Evolutionary conservation across 2,329 filamentous ascomycete genomes (phyloP).

Genomic region (Colletotrichum siamense): DNA sequence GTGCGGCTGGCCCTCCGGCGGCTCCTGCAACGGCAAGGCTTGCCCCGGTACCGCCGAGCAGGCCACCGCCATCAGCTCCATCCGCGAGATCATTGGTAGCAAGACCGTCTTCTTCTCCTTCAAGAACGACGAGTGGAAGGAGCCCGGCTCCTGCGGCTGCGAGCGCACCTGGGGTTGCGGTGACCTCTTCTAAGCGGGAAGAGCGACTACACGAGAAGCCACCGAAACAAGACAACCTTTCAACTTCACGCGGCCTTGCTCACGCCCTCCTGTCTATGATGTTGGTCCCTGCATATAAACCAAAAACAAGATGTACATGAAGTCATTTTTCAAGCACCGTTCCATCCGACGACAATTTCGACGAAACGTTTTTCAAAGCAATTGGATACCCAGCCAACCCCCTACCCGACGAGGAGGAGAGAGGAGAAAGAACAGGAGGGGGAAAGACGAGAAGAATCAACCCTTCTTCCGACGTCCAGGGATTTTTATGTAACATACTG

Average conservation of each 20-base stretch:
- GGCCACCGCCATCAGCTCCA: conserved; percentile 72
- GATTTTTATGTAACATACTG: background rate
- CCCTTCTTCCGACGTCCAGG: background rate
- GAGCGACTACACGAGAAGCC: background rate
- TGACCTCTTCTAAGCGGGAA: conserved; percentile 45
- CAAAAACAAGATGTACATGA: conserved; percentile 1
- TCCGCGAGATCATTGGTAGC: conserved; percentile 69
- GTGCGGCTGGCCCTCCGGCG: conserved; percentile 84
- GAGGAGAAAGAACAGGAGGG: background rate
- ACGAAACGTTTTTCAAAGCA: background rate
- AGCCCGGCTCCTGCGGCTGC: conserved; percentile 68
- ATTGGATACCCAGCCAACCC: background rate
- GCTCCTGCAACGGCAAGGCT: conserved; percentile 74
- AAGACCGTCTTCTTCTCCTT: conserved; percentile 83
- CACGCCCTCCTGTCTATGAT: background rate
- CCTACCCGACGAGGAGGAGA: background rate
- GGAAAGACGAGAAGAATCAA: background rate
- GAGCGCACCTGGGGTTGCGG: conserved; percentile 83
- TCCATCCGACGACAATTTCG: background rate
- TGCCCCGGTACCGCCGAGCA: conserved; percentile 73
- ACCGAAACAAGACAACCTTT: background rate
- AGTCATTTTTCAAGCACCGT: background rate
- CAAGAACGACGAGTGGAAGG: conserved; percentile 84
- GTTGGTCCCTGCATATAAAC: background rate
- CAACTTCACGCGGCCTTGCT: background rate